phyloP scores from a whole-genome alignment of 1,139 yeast species.

The Scheffersomyces illinoinensis region DNA sequence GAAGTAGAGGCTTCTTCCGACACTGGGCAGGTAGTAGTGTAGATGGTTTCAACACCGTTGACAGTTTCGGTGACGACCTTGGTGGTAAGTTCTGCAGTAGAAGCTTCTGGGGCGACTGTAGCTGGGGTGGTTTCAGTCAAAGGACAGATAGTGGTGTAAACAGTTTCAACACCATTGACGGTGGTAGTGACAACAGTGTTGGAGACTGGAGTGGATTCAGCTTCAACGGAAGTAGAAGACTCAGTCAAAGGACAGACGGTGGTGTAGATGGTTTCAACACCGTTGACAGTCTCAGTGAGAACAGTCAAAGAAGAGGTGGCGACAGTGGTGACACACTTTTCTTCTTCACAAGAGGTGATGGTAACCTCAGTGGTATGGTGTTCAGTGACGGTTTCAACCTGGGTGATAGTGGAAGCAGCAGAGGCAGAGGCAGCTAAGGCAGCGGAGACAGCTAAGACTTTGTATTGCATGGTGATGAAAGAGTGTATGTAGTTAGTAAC shows the following conservation, averaged over 20 bases:
- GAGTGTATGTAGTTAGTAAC: slow-evolving; percentile 13
- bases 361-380: slow-evolving; percentile 38
- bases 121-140: slow-evolving; percentile 23
- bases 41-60: slow-evolving; percentile 14
- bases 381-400: slow-evolving; percentile 32
- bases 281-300: slow-evolving; percentile 17
- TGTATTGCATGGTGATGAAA: slow-evolving; percentile 32
- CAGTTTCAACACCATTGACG: slow-evolving; percentile 41
- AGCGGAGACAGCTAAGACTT: slow-evolving; percentile 27
- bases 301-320: slow-evolving; percentile 11
- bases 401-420: slow-evolving; percentile 13
- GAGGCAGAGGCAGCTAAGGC: slow-evolving; percentile 27
- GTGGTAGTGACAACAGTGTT: slow-evolving; percentile 41
- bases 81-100: slow-evolving; percentile 13
- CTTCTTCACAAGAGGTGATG: slow-evolving; percentile 43
- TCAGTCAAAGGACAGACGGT: slow-evolving; percentile 17
- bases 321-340: slow-evolving; percentile 27
- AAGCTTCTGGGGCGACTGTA: slow-evolving; percentile 12
- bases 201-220: slow-evolving; percentile 19
- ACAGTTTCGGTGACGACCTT: slow-evolving; percentile 15
- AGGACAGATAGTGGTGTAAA: slow-evolving; percentile 53
- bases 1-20: slow-evolving; percentile 15
- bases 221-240: slow-evolving; percentile 3
- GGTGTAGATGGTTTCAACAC: slow-evolving; percentile 17
- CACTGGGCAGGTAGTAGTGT: slow-evolving; percentile 23